These are phyloP conservation scores for Euphorbia lathyris DNA, from an alignment of 345 rosid genomes.

Conservation along the genomic window DNA sequence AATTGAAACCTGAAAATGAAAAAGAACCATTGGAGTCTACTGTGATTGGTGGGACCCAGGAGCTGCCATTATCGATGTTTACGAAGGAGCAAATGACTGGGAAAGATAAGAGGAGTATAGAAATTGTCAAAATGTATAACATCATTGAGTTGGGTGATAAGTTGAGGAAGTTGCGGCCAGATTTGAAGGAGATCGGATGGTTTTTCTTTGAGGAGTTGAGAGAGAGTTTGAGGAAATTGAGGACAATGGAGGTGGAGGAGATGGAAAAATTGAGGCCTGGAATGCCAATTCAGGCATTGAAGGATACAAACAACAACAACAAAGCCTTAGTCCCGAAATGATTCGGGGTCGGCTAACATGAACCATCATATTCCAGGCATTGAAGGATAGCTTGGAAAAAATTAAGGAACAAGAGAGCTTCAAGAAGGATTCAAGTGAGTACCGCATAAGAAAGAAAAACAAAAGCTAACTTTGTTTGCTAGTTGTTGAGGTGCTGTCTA, in stretches of 20 bases:
- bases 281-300: conserved; percentile 10
- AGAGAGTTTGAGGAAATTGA: conserved; percentile 63
- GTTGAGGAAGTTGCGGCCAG: conserved; percentile 41
- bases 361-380: not conserved
- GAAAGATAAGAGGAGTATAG: conserved; percentile 30
- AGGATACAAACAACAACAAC: conserved; percentile 19
- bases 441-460: not conserved
- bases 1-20: too few relatives aligned
- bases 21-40: not conserved
- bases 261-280: not conserved
- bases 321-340: too few relatives aligned
- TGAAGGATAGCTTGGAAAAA: conserved; percentile 32
- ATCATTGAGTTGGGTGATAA: conserved; percentile 44
- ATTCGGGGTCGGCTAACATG: conserved; percentile 13
- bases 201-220: conserved; percentile 71
- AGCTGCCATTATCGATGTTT: conserved; percentile 36
- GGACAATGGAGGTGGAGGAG: conserved; percentile 54
- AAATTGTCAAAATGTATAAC: conserved; percentile 37
- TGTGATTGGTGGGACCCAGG: conserved; percentile 41
- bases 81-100: conserved; percentile 44
- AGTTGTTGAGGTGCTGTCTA: not conserved
- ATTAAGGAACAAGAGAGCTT: not conserved
- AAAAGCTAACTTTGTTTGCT: not conserved
- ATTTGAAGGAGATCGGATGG: conserved; percentile 29
- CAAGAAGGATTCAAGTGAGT: conserved; percentile 34